These are phyloP conservation scores for Penicillium expansum DNA, from an alignment of 2,329 filamentous ascomycete species.

Conservation along the genomic window DNA sequence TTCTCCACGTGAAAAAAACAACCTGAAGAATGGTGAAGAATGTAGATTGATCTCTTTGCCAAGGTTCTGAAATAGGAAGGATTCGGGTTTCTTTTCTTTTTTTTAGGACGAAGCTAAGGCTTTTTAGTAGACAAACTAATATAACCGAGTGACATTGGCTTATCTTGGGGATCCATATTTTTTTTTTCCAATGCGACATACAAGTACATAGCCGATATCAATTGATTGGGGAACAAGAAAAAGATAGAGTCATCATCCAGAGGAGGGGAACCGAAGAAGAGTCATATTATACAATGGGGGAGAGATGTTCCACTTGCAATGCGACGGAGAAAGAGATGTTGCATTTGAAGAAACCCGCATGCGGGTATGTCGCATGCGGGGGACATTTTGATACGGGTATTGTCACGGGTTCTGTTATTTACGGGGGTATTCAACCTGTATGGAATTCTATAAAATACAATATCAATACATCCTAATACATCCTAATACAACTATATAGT, in stretches of 20 bases:
- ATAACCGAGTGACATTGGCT: constrained; percentile 14
- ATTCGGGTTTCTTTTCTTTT: too few relatives aligned
- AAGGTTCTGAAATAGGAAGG: background rate
- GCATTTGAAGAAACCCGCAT: too few relatives aligned
- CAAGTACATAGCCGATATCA: background rate
- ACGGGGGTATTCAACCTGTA: too few relatives aligned
- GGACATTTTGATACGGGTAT: too few relatives aligned
- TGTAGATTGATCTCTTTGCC: background rate
- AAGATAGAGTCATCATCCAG: background rate
- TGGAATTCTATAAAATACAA: too few relatives aligned
- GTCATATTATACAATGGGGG: background rate
- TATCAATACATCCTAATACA: too few relatives aligned
- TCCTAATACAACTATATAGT: too few relatives aligned
- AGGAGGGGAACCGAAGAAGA: background rate
- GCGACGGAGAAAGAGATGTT: background rate
- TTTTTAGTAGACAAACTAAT: background rate
- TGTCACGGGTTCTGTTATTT: too few relatives aligned
- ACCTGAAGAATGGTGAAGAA: constrained; percentile 4
- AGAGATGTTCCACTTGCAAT: background rate
- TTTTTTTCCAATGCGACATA: constrained; percentile 3
- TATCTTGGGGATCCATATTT: constrained; percentile 7
- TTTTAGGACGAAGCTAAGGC: background rate
- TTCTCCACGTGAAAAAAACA: constrained; percentile 4
- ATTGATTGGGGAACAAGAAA: background rate
- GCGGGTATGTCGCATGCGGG: too few relatives aligned